Percentiles rank a stretch among this genome's conserved stretches.
Evolutionary conservation across 805 yeast species (phyloP).

Genomic region (Henningerozyma blattae): DNA sequence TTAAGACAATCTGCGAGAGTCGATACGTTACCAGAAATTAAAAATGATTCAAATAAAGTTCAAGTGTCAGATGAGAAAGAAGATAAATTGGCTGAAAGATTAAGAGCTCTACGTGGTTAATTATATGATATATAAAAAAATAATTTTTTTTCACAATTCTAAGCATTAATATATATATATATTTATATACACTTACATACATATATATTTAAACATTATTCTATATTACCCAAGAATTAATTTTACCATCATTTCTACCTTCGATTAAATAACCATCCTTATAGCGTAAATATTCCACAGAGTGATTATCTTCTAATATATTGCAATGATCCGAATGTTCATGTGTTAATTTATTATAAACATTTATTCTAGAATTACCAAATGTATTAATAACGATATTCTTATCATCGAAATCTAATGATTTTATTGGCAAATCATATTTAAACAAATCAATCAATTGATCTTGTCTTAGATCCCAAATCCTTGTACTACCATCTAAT

Average conservation of each 20-base stretch:
- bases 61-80: constrained; percentile 60
- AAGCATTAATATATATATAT: no score
- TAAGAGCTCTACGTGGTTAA: constrained; percentile 66
- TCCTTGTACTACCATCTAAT: constrained; percentile 46
- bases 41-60: constrained; percentile 33
- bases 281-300: constrained; percentile 35
- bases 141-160: no score
- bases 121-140: background rate
- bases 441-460: constrained; percentile 48
- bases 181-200: background rate
- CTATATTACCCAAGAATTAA: constrained; percentile 51
- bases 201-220: background rate
- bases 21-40: constrained; percentile 40
- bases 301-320: constrained; percentile 7
- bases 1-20: constrained; percentile 65
- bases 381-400: constrained; percentile 42
- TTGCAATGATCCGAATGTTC: no score
- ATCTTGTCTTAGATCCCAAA: constrained; percentile 69
- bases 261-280: constrained; percentile 57
- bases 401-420: constrained; percentile 47
- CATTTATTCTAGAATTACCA: constrained; percentile 34
- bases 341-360: constrained; percentile 46
- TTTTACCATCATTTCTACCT: constrained; percentile 47
- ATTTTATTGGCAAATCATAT: constrained; percentile 41
- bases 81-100: constrained; percentile 75